Evolutionary conservation across 495 filamentous ascomycete genomes (phyloP), one percentile per base, ranked within the genome.

Genomic region (Penicillium egyptiacum): DNA sequence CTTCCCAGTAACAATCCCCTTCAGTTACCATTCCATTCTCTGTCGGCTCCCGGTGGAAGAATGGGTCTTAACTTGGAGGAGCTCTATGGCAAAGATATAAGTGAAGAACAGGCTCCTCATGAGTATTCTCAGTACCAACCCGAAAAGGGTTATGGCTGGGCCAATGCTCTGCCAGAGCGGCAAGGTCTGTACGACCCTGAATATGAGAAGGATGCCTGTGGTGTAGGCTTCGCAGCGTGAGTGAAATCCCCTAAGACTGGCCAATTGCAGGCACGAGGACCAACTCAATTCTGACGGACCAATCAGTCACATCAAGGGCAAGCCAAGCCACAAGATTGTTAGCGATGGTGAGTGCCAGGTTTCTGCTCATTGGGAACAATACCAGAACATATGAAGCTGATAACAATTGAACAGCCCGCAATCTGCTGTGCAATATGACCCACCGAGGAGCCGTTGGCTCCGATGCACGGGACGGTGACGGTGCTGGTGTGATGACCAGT

Each of bases 371-470:
- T 54, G 11, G 17, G 22, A 11, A 40, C 25, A 9, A 14, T 7
- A 4, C 1, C 28, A 25, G 22, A 30, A 33, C 7, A 41, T 53
- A n/a, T 10, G 26, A 40, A 40, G 37, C 50, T 50, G 53, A 46
- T 28, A 33, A 43, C 31, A 40, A 63, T 56, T 59, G 51, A 60
- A 44, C 65, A 95, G 91, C 94, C 50, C 88, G 90, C 58, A 93
- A 91, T 71, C 82, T 99, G 42, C 85, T 99, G 55, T 99, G 95
- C 79, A 99, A 99, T 81, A 99, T 99, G 94, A 98, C 94, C 82
- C 94, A 99, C 79, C 88, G 94, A 70, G 94, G 94, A 78, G 94
- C 94, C 53, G 94, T 99, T 65, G 94, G 94, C 55, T 98, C 94
- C 11, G 94, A 99, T 80, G 92, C 90, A 54, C 88, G 94, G 74